Conservation (phyloP, 108 stramenopile species). For the Heterococcus sp. region DNA sequence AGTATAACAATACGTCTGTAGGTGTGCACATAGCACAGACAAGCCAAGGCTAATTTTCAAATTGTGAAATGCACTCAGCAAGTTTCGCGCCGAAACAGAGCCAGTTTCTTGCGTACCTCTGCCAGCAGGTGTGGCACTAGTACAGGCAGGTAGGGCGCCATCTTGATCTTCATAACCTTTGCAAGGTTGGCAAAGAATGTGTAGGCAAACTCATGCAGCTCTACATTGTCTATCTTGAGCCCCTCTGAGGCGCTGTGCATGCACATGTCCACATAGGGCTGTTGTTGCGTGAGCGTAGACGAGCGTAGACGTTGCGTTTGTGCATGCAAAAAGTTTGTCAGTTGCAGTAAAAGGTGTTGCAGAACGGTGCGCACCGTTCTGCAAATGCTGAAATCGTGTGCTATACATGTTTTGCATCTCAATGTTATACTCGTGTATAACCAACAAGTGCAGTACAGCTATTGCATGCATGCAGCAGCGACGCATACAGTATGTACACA, state of each 20-base stretch:
- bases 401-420: no score
- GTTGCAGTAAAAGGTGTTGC: no score
- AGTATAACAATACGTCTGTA: neutral
- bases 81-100: neutral
- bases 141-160: constrained; percentile 77
- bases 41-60: no score
- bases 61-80: neutral
- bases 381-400: no score
- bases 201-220: constrained; percentile 91
- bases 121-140: constrained; percentile 84
- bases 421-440: neutral
- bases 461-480: neutral
- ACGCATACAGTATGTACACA: neutral
- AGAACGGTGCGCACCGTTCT: no score
- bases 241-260: constrained; percentile 49
- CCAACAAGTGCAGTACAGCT: neutral
- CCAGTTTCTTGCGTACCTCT: constrained; percentile 54
- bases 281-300: neutral
- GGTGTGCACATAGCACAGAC: neutral
- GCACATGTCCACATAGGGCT: neutral
- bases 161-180: constrained; percentile 93
- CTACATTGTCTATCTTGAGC: constrained; percentile 75
- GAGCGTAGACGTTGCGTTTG: constrained; percentile 50
- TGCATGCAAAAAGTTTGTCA: neutral
- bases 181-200: constrained; percentile 90